phyloP scores from a whole-genome alignment of 768 basidiomycete genomes.

The Gloeopeniophorella convolvens region DNA sequence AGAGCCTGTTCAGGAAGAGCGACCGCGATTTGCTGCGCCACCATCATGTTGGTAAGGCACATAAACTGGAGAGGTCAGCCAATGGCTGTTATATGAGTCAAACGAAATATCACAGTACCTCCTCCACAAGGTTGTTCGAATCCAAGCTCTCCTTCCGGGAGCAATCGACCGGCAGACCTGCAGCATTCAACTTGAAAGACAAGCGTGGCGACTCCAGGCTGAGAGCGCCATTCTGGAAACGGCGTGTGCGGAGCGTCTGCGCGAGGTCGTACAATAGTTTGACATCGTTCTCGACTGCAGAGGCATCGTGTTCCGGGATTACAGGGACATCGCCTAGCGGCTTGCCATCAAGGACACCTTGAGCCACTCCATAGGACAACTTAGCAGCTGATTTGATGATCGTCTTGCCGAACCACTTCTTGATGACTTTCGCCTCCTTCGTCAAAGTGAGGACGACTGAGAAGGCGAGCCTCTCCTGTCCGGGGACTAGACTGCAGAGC shows the following conservation, averaged over 20 bases:
- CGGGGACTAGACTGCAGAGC: constrained; percentile 85
- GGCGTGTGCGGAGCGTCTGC: constrained; percentile 59
- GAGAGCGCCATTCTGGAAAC: constrained; percentile 78
- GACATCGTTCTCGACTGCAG: constrained; percentile 72
- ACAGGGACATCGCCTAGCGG: constrained; percentile 47
- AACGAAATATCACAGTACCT: constrained; percentile 43
- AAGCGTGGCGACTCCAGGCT: constrained; percentile 63
- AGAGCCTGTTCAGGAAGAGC: constrained; percentile 96
- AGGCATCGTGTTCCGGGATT: constrained; percentile 47
- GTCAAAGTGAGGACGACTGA: constrained; percentile 84
- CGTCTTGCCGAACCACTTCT: constrained; percentile 92
- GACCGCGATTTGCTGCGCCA: constrained; percentile 90
- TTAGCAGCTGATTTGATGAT: constrained; percentile 87
- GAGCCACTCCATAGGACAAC: constrained; percentile 76
- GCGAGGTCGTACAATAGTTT: constrained; percentile 61
- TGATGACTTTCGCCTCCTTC: constrained; percentile 70
- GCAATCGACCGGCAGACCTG: constrained; percentile 77
- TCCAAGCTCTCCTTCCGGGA: constrained; percentile 55
- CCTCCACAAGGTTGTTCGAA: constrained; percentile 80
- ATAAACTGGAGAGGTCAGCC: constrained; percentile 59
- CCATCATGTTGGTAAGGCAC: constrained; percentile 83
- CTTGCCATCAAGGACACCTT: constrained; percentile 74
- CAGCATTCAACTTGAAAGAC: constrained; percentile 72
- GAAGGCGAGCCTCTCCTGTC: constrained; percentile 86
- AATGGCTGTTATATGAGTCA: not conserved